phyloP scores from a whole-genome alignment of 148 eudicot genomes.

The Cornus suecica region DNA sequence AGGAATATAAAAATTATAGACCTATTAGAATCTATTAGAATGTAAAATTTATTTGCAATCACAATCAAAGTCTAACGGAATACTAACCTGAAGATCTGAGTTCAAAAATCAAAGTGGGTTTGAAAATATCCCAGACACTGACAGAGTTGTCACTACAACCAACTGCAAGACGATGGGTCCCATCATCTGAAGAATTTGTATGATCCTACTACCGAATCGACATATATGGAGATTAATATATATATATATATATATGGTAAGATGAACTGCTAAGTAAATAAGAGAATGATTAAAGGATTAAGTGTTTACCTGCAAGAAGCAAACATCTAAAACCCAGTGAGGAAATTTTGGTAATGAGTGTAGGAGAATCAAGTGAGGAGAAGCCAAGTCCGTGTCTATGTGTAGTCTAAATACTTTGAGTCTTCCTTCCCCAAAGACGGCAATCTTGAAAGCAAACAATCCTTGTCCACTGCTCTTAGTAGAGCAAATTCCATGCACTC shows the following conservation, averaged over 20 bases:
- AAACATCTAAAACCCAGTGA: conserved; percentile 87
- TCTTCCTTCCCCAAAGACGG: conserved; percentile 75
- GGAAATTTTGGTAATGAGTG: conserved; percentile 59
- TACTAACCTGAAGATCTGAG: conserved; percentile 63
- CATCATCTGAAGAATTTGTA: conserved; percentile 24
- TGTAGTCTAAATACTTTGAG: conserved; percentile 57
- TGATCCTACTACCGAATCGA: conserved; percentile 39
- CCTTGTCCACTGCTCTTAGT: conserved; percentile 3
- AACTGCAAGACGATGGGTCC: conserved; percentile 50
- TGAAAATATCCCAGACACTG: conserved; percentile 58
- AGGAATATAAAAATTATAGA: not conserved
- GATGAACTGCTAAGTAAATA: too few species aligned
- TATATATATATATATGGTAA: too few species aligned
- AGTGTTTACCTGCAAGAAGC: conserved; percentile 55
- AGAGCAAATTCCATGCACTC: conserved; percentile 75
- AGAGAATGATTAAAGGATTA: too few species aligned
- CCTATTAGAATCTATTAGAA: not conserved
- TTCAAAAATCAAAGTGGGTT: conserved; percentile 27
- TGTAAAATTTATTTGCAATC: not conserved
- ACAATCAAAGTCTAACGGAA: not conserved
- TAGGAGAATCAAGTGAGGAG: conserved; percentile 29
- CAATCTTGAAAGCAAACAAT: conserved; percentile 34
- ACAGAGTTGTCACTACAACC: conserved; percentile 89
- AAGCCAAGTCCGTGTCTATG: conserved; percentile 19
- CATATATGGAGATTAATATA: conserved; percentile 6